Evolutionary conservation across 805 yeast genomes (phyloP).

Genomic region (Isabelozyma gotoi): DNA sequence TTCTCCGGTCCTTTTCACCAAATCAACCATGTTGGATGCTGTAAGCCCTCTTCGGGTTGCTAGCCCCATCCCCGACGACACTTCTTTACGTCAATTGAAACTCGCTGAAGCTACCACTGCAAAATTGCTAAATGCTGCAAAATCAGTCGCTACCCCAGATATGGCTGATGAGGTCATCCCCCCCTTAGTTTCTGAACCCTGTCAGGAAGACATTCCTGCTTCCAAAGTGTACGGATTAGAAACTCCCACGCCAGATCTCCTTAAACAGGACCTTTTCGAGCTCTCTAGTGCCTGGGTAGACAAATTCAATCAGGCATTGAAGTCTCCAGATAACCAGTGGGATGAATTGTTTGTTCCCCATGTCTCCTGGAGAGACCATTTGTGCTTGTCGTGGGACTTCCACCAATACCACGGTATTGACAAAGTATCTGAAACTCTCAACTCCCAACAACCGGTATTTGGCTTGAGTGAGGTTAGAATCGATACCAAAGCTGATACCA

Average conservation of each 20-base stretch:
- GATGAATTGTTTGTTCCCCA: slow-evolving; percentile 16
- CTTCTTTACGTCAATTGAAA: background rate
- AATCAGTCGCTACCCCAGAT: slow-evolving; percentile 8
- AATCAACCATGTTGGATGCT: too few relatives aligned
- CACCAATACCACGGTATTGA: slow-evolving; percentile 30
- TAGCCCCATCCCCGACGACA: slow-evolving; percentile 1
- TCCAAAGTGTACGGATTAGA: slow-evolving; percentile 16
- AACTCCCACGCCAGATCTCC: slow-evolving; percentile 22
- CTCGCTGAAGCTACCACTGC: too few relatives aligned
- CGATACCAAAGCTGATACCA: slow-evolving; percentile 25
- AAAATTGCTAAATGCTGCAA: background rate
- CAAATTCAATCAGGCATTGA: slow-evolving; percentile 22
- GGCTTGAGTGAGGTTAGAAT: slow-evolving; percentile 23
- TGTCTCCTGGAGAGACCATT: slow-evolving; percentile 39
- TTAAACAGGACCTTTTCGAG: slow-evolving; percentile 18
- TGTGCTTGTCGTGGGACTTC: slow-evolving; percentile 29
- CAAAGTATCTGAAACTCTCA: slow-evolving; percentile 17
- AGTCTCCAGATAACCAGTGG: background rate
- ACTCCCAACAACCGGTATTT: slow-evolving; percentile 11
- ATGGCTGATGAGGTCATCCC: slow-evolving; percentile 15
- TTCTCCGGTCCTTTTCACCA: too few relatives aligned
- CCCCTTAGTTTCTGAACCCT: slow-evolving; percentile 12
- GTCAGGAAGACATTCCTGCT: slow-evolving; percentile 10
- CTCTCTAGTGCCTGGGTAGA: slow-evolving; percentile 28
- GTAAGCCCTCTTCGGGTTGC: background rate